Base-by-base conservation (phyloP, 2,329 filamentous ascomycete species). In the Fusarium sp. region DNA sequence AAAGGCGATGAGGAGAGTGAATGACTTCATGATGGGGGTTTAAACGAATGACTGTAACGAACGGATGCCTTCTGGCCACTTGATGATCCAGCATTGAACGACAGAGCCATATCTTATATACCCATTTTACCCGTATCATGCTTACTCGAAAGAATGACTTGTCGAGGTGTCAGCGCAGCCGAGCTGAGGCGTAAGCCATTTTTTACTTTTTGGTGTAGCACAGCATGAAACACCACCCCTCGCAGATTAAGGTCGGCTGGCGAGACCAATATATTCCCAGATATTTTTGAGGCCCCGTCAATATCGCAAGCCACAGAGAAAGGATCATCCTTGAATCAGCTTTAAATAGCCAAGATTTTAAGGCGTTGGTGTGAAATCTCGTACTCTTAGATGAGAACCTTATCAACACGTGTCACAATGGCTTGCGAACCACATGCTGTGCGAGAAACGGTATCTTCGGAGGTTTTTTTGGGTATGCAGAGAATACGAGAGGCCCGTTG, bases 21-120 rank as follows among this genome's bases (percentile, higher is more conserved):
- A 28, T 5, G 64, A 50, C 47, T 74, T 77, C 75, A 77, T 77
- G 6, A 7, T 41, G 39, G 16, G n/a, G 16, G 28, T 24, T 6
- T 24, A 66, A 66, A 76, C 58, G 73, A 77, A 68, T 66, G 75
- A 77, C 66, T 66, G 60, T 63, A 77, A 75, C 65, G 75, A 76
- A 61, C 42, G 75, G 55, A 75, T 71, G 53, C 70, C 57, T 48
- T 55, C 10, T 28, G 41, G 14, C 55, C 33, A 22, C 31, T 54
- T 45, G 28, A 18, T 45, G 5, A 18, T n/a, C 20, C 33, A 12
- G 6, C 7, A 28, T 13, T 26, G 14, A 6, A 16, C 31, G 58
- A 30, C 35, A 41, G 7, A 24, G n/a, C 1, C 22, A 35, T 20
- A 16, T 15, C 31, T 69, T 69, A 69, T 69, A 69, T 69, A 65